Evolutionary conservation across 371 early-diverging fungal genomes (phyloP).

Genomic region (Conidiobolus incongruus): DNA sequence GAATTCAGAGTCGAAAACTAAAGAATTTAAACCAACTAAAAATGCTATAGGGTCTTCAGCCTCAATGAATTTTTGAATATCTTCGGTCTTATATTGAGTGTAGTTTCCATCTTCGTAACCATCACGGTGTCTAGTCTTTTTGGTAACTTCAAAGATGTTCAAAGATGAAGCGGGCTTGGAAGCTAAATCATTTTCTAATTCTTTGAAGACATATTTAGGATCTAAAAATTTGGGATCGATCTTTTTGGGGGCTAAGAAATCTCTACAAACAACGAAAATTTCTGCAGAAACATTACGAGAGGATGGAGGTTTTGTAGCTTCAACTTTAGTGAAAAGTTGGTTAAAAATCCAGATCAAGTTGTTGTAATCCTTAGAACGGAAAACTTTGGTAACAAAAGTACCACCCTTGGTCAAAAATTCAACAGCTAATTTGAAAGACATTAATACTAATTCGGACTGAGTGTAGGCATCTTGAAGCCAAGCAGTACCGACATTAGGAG

Average conservation of each 20-base stretch:
- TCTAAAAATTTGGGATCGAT: slow-evolving; percentile 92
- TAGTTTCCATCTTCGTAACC: slow-evolving; percentile 93
- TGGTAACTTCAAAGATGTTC: slow-evolving; percentile 62
- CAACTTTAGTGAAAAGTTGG: slow-evolving; percentile 92
- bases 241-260: slow-evolving; percentile 84
- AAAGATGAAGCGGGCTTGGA: slow-evolving; percentile 11
- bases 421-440: slow-evolving; percentile 86
- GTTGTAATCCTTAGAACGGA: slow-evolving; percentile 98
- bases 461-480: slow-evolving; percentile 98
- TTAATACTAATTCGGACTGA: slow-evolving; percentile 92
- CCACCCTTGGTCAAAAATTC: slow-evolving; percentile 91
- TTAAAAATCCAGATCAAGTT: slow-evolving; percentile 94
- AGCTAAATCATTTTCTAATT: slow-evolving; percentile 34
- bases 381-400: slow-evolving; percentile 97
- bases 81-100: slow-evolving; percentile 45
- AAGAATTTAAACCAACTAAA: slow-evolving; percentile 47
- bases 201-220: slow-evolving; percentile 86
- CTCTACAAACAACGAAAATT: slow-evolving; percentile 96
- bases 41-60: slow-evolving; percentile 49
- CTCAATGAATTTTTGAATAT: slow-evolving; percentile 54
- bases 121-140: slow-evolving; percentile 56
- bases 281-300: slow-evolving; percentile 97
- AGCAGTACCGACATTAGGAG: slow-evolving; percentile 97
- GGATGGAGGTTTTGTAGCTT: slow-evolving; percentile 99
- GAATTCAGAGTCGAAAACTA: slow-evolving; percentile 46